Conservation (phyloP, 1,284 basidiomycete genomes). For the Xerocomus nothofagi region DNA sequence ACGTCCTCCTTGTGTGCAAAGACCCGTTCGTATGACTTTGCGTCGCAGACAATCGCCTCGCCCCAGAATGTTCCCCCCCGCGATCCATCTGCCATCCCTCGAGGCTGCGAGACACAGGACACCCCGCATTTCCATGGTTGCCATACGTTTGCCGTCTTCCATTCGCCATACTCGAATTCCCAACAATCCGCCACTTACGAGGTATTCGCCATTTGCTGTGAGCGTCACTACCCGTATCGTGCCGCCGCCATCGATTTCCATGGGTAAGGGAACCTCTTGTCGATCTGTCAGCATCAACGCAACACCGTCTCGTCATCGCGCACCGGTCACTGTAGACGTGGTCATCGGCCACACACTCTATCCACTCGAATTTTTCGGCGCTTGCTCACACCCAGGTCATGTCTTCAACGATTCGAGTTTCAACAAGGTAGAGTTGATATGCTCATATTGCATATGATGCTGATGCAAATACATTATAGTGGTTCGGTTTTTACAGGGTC, state of each 20-base stretch:
- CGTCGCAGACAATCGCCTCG: not conserved
- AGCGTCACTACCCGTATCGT: not conserved
- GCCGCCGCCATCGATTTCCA: not conserved
- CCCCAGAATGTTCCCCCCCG: not conserved
- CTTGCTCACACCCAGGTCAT: no score
- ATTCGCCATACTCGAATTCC: constrained; percentile 1
- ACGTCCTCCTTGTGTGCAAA: not conserved
- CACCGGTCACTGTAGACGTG: not conserved
- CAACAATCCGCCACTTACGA: not conserved
- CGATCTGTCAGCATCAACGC: not conserved
- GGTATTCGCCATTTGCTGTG: not conserved
- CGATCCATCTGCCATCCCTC: constrained; percentile 7
- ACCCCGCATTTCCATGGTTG: no score
- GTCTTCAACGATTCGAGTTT: no score
- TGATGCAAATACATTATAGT: no score
- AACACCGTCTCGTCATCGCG: not conserved
- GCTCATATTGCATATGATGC: no score
- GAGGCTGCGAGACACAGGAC: constrained; percentile 3
- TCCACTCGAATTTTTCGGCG: no score
- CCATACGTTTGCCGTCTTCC: not conserved
- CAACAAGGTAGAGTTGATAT: no score
- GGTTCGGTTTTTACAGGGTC: no score
- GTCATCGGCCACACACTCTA: not conserved
- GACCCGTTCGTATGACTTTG: not conserved
- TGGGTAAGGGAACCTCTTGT: not conserved